Evolutionary conservation across 805 yeast genomes (phyloP), one percentile per base, ranked within the genome.

Genomic region (Cyberlindnera bimundalis): DNA sequence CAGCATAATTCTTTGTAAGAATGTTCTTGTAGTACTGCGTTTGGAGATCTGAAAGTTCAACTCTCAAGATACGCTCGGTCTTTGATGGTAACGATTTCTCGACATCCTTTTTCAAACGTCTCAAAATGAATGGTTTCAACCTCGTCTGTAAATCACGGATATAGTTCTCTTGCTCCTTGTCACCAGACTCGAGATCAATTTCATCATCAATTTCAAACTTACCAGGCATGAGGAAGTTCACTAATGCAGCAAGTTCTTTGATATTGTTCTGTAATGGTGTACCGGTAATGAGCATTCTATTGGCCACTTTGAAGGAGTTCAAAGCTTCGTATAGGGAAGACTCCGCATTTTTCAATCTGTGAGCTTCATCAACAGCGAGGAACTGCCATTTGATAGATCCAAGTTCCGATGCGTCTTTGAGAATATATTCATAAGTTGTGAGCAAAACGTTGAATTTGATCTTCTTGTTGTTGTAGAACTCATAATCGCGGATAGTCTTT

Each of bases 361-460:
- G 99, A 5, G 99, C 99, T 67, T 93, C 99, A 64, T 93, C 99
- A 19, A 93, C 98, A 2, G 99, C 99, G 51, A 95, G 66, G 59
- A 84, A 93, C 60, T 90, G 97, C 99, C 99, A 93, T 61, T 76
- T 84, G 44, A 93, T 76, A 21, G 77, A 60, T 5, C 96, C 96
- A 37, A 93, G 73, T 46, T 85, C 95, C 18, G 69, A 52, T 31
- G 89, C 72, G 62, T 93, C 99, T 57, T 93, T 93, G 58, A 93
- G 73, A 50, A 93, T 90, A 60, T 93, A 93, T 67, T 93, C 99
- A 60, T 93, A 93, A 3, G 99, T 93, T 2, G 99, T 93, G 50
- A 93, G 67, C 31, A 91, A 67, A n/a, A 93, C 77, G 56, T 93
- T 93, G 67, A 93, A 93, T 60, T 90, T 91, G 35, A 90, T 81